These are phyloP conservation scores for Pyrenochaeta sp. DNA, from an alignment of 2,329 filamentous ascomycete species.

Conservation along the genomic window DNA sequence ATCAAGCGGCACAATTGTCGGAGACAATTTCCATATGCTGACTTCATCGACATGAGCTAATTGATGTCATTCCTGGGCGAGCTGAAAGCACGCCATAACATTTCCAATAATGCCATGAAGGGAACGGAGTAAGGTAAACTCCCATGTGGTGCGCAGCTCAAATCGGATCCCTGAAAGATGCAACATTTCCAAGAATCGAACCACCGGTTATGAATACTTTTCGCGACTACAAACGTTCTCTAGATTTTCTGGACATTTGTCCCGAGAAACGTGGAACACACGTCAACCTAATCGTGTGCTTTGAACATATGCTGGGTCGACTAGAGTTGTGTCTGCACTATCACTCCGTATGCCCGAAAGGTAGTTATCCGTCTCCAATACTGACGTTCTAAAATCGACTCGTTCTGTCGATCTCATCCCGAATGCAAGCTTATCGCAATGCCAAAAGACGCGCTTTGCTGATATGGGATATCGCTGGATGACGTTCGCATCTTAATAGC, in stretches of 20 bases:
- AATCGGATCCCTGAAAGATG: too few relatives aligned
- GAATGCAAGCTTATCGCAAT: background rate
- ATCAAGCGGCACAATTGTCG: conserved; percentile 11
- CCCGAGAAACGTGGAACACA: too few relatives aligned
- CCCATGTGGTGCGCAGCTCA: too few relatives aligned
- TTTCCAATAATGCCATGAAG: background rate
- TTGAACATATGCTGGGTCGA: background rate
- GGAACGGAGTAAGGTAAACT: background rate
- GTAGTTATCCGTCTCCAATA: background rate
- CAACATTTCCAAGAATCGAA: too few relatives aligned
- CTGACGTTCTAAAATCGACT: background rate
- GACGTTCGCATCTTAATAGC: background rate
- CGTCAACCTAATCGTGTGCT: background rate
- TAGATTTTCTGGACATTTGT: too few relatives aligned
- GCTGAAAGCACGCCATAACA: background rate
- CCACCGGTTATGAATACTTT: too few relatives aligned
- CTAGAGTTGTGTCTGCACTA: background rate
- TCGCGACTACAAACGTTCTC: too few relatives aligned
- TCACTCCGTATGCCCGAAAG: background rate
- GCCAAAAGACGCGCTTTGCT: background rate
- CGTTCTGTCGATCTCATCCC: background rate
- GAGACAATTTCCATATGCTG: background rate
- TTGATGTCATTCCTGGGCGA: background rate
- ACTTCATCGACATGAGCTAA: background rate
- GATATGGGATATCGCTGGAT: background rate